Base-by-base conservation (phyloP, 2,329 filamentous ascomycete species). In the Pyrenophora graminea region DNA sequence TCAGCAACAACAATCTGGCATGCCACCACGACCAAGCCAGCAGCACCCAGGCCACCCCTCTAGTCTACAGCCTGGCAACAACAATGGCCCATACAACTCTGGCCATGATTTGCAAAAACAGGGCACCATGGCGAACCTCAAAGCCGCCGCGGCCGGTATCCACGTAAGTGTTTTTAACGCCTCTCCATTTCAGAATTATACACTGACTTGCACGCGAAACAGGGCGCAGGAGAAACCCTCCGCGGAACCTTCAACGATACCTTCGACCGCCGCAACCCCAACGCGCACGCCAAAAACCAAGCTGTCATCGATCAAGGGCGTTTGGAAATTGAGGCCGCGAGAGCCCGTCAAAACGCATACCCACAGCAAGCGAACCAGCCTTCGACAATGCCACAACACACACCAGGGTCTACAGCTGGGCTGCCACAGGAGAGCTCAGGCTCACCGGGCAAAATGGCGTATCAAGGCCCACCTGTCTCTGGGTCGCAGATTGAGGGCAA, bases 171-270 rank as follows among this genome's bases (percentile, higher is more conserved):
- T 31, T 9, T 32, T 15, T 5, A 39, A 45, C 23, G 8, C 2
- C n/a, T 13, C 39, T 4, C 0, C 8, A 13, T 9, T 30, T 30
- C 27, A 12, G 27, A 30, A 30, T 5, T 3, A 9, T 30, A 30
- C 27, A 9, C 27, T 30, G 27, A 30, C 27, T 13, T 12, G 10
- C 4, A 38, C 13, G 2, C 3, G 15, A 8, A 12, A 8, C 36
- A 73, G 70, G 70, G 70, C 36, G 70, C 68, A 15, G 62, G 69
- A 41, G 70, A 73, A 58, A 64, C 70, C 37, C 63, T 73, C 15
- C 66, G 70, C 30, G 70, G 70, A 10, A 71, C 68, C 3, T 61
- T 73, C 32, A 72, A 72, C 39, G 59, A 61, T 39, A 60, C 64
- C 3, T 63, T 71, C 37, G 70, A 73, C 48, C 65, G 63, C 12